Evolutionary conservation across 129 eudicot genomes (phyloP).

Genomic region (Centella asiatica): DNA sequence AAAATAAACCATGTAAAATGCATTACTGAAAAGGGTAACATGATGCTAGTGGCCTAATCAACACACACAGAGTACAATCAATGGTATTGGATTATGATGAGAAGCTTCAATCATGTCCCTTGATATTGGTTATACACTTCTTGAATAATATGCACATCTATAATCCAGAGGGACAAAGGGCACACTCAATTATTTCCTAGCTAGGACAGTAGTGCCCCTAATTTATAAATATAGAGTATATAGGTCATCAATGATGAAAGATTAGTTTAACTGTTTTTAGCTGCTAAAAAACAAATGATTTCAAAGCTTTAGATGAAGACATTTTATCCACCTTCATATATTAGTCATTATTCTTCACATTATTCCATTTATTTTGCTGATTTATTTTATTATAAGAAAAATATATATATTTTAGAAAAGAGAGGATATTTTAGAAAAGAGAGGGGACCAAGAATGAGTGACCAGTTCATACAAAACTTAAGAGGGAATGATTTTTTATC

Average conservation of each 20-base stretch:
- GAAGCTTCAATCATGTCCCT: not conserved
- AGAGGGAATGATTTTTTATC: too few relatives aligned
- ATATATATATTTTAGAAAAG: not conserved
- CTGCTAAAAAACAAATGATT: not conserved
- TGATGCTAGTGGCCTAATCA: too few relatives aligned
- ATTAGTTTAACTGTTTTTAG: conserved; percentile 3
- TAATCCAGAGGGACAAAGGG: not conserved
- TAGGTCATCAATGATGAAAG: not conserved
- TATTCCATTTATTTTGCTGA: not conserved
- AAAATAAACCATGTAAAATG: too few relatives aligned
- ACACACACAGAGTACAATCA: too few relatives aligned
- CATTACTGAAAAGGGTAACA: too few relatives aligned
- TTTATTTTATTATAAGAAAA: not conserved
- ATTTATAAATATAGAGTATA: not conserved
- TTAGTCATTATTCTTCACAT: not conserved
- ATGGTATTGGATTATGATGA: too few relatives aligned
- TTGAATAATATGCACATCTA: not conserved
- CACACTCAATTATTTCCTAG: not conserved
- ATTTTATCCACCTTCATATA: not conserved
- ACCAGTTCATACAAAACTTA: too few relatives aligned
- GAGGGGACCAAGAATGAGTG: too few relatives aligned
- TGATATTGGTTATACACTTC: not conserved
- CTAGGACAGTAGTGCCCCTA: conserved; percentile 2
- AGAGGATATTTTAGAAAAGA: not conserved
- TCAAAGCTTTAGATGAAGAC: conserved; percentile 5